Evolutionary conservation across 78 protist species (phyloP), one percentile per base, ranked within the genome.

Genomic region (Dictyostelium brefeldianum): DNA sequence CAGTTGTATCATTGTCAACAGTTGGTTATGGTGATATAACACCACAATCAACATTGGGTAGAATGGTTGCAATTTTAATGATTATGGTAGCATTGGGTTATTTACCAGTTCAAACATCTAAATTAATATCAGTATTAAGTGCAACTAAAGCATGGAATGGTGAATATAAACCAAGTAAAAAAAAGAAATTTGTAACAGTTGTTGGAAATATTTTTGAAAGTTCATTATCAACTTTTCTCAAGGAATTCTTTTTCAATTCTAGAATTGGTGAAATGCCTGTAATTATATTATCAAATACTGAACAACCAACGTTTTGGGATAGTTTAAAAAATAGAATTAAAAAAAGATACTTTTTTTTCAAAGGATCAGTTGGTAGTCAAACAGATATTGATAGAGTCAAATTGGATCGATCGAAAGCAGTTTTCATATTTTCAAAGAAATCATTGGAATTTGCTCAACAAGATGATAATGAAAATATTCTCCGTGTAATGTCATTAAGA

Each of bases 1-100:
- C 87, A 5, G 84, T 89, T 64, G 94, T 89, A 15, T 54, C 94
- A 18, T 79, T 89, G 18, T 89, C 94, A 25, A 89, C 94, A 12
- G 94, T 89, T n/a, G 94, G 94, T 14, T 89, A 79, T 74, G 94
- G 94, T 79, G 94, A 89, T 81, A 62, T 89, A 1, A 79, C 94
- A n/a, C 94, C 94, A 20, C 4, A 46, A 25, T 29, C 94, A 3
- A 43, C 56, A 9, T 62, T 81, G 15, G 94, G 94, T 31, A 54
- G 90, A 59, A 36, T 65, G 64, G 78, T 82, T 9, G 74, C 56
- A 4, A 70, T 70, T 54, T 29, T 50, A 82, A 82, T 82, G 81
- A 82, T 82, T 22, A 29, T 50, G 59, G 53, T 51, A 15, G 79
- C 81, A 14, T 70, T 82, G 9, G 50, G 56, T 22, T 82, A 82